phyloP scores from a whole-genome alignment of 2,329 filamentous ascomycete genomes.

The Fusarium euwallaceae region DNA sequence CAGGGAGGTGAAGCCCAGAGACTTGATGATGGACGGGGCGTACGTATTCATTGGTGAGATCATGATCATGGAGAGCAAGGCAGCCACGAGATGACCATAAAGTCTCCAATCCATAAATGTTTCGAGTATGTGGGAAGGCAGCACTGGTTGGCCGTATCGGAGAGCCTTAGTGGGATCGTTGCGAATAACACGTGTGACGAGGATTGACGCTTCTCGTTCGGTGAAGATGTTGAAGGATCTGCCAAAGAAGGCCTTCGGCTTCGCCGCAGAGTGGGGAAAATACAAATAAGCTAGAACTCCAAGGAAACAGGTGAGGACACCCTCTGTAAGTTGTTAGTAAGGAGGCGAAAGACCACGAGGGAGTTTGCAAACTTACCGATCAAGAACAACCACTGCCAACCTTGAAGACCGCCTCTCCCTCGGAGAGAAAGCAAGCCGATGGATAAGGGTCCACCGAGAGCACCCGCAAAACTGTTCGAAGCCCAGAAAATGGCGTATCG shows the following conservation, averaged over 20 bases:
- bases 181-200: slow-evolving; percentile 47
- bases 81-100: slow-evolving; percentile 47
- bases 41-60: slow-evolving; percentile 50
- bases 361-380: slow-evolving; percentile 35
- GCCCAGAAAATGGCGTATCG: slow-evolving; percentile 50
- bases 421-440: slow-evolving; percentile 46
- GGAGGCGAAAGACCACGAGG: fast-evolving
- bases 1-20: slow-evolving; percentile 42
- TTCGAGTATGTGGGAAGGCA: slow-evolving; percentile 41
- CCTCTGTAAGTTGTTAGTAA: slow-evolving; percentile 36
- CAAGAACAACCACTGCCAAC: slow-evolving; percentile 51
- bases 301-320: slow-evolving; percentile 43
- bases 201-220: slow-evolving; percentile 41
- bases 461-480: slow-evolving; percentile 47
- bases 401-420: slow-evolving; percentile 40
- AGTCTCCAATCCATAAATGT: slow-evolving; percentile 48
- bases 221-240: slow-evolving; percentile 43
- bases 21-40: slow-evolving; percentile 49
- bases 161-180: slow-evolving; percentile 48
- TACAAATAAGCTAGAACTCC: slow-evolving; percentile 46
- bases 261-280: slow-evolving; percentile 44
- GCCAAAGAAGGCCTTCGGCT: slow-evolving; percentile 45
- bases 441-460: slow-evolving; percentile 44
- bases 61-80: slow-evolving; percentile 49
- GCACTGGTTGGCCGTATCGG: slow-evolving; percentile 41